phyloP scores from a whole-genome alignment of 305 asterid genomes.

The Stenogyne calaminthoides region DNA sequence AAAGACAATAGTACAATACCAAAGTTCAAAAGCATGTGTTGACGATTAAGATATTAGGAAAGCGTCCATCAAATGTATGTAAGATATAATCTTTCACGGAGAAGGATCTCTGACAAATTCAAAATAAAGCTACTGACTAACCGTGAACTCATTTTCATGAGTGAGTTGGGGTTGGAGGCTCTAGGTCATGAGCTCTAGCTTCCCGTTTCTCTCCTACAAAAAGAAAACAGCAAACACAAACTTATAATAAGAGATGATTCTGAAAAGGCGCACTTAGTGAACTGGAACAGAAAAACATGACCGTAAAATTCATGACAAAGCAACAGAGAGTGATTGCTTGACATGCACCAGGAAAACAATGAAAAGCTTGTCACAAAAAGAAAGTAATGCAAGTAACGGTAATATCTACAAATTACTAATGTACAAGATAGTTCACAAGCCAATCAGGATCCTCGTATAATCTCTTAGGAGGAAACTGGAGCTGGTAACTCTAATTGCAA shows the following conservation, averaged over 20 bases:
- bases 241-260: constrained; percentile 8
- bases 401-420: constrained; percentile 17
- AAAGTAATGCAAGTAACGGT: neutral
- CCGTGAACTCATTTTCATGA: constrained; percentile 81
- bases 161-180: constrained; percentile 75
- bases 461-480: constrained; percentile 14
- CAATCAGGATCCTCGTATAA: constrained; percentile 12
- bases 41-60: neutral
- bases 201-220: constrained; percentile 90
- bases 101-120: constrained; percentile 4
- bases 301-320: constrained; percentile 4
- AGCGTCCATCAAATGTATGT: neutral
- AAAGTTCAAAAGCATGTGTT: neutral
- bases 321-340: neutral
- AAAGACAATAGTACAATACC: neutral
- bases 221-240: constrained; percentile 22
- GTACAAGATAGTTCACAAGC: constrained; percentile 21
- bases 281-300: constrained; percentile 8
- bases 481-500: neutral
- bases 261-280: constrained; percentile 4
- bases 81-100: neutral
- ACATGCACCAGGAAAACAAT: constrained; percentile 11
- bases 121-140: constrained; percentile 33
- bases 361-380: constrained; percentile 14
- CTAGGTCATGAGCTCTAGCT: constrained; percentile 64